Base-by-base conservation (phyloP, 202 grass and related monocot genomes). In the Carex arenaria region DNA sequence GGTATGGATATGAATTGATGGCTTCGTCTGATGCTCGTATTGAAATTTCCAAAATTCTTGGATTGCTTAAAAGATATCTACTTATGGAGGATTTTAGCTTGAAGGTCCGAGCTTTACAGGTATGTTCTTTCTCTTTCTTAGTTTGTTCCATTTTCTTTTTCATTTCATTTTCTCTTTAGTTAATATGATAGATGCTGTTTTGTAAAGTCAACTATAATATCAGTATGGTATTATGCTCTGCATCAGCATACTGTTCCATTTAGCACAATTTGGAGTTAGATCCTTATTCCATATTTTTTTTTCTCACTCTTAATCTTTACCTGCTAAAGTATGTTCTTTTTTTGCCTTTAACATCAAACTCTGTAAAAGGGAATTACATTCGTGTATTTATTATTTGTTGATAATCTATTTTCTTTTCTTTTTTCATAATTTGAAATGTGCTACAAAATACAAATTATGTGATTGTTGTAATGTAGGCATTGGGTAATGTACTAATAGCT, bases 21-120 rank as follows among this genome's bases (percentile, higher is more conserved):
- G 67, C 80, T 70, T 83, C 83, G 85, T 91, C 72, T 57, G 93
- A 99, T 75, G 87, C 84, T 80, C 85, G 89, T 85, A 85, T 99
- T 66, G 87, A 92, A 88, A 90, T 94, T 51, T 83, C 82, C 67
- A 96, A 94, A 84, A 94, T 91, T 85, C 84, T 99, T n/a, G 75
- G 83, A 52, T 92, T 96, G 84, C 83, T 96, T 22, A 93, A 91
- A 79, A 90, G 76, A 51, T 99, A 89, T 86, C 88, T 99, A 88
- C 59, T 84, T 30, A 84, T 78, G 83, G 91, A 99, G 6, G 96
- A 99, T 67, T 96, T 99, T 83, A 83, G 79, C 87, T 96, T 99
- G 83, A 99, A 94, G 77, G 82, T 96, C 76, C 93, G 96, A 88
- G 91, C 89, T 88, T 91, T 99, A 84, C 96, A 99, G 91, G 96